These are phyloP conservation scores for Actinomortierella ambigua DNA, from an alignment of 371 early-diverging fungal genomes.

Conservation along the genomic window DNA sequence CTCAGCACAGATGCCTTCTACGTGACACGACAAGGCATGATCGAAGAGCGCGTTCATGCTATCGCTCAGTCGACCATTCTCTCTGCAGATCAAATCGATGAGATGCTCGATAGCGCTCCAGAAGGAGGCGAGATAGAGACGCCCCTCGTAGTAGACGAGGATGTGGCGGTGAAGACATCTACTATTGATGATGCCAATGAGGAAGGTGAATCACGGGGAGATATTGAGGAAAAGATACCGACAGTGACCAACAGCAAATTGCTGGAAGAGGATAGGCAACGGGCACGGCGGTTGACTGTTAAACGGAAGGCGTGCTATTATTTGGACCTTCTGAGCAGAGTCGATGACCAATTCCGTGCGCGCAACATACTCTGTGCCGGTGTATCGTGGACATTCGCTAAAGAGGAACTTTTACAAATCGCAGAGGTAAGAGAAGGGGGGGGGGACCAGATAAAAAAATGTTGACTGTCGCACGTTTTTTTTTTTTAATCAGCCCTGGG, in stretches of 20 bases:
- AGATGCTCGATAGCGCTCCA: constrained; percentile 11
- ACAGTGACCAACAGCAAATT: no score
- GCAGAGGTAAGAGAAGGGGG: constrained; percentile 53
- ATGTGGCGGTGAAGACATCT: no score
- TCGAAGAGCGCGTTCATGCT: constrained; percentile 58
- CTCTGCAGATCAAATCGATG: constrained; percentile 28
- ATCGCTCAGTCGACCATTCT: constrained; percentile 39
- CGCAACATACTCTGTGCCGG: constrained; percentile 60
- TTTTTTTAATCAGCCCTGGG: not conserved
- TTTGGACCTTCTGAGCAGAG: constrained; percentile 47
- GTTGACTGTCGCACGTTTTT: no score
- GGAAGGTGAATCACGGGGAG: no score
- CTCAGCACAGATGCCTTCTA: constrained; percentile 72
- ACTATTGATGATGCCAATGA: no score
- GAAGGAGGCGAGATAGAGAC: constrained; percentile 8
- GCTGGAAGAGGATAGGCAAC: constrained; percentile 1
- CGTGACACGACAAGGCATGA: constrained; percentile 53
- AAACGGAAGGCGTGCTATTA: constrained; percentile 42
- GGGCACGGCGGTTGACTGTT: constrained; percentile 11
- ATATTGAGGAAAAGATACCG: no score
- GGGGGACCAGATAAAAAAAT: no score
- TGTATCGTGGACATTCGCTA: constrained; percentile 65
- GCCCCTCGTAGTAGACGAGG: not conserved
- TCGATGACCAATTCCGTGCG: constrained; percentile 55
- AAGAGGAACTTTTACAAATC: constrained; percentile 55